Evolutionary conservation across 345 rosid species (phyloP), one percentile per base, ranked within the genome.

Genomic region (thale cress (Arabidopsis thaliana)): DNA sequence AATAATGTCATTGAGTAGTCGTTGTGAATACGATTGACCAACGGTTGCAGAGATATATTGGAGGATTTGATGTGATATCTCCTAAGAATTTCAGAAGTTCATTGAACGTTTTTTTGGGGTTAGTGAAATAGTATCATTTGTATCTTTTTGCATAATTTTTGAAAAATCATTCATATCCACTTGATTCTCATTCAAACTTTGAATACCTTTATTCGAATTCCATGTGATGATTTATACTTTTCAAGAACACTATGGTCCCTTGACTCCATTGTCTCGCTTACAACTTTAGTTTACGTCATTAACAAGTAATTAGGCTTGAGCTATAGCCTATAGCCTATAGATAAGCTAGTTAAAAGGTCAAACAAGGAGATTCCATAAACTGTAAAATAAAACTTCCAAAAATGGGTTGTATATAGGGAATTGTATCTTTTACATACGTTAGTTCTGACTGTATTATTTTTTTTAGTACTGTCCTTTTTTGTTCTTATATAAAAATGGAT

Each of bases 191-290:
- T 77, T 71, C 76, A 57, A 77, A 77, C 59, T 77, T 77, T 77
- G 71, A 71, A 77, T 44, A 38, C 11, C 72, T 77, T 71, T 77
- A 46, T 64, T 33, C 23, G 48, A 41, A 8, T 13, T 71, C 67
- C 80, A 77, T 77, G 80, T 77, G 76, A 57, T 65, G 76, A 77
- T 64, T 57, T 64, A 63, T 30, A 71, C 76, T 77, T 77, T 71
- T 65, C 80, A 24, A 23, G 32, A 65, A 65, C 72, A 64, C 13
- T 12, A 48, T 40, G 80, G 80, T 65, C 80, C 80, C 56, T 40
- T 64, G 67, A 71, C 67, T 77, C 37, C 57, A 44, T 71, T 77
- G 67, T 71, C 72, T 57, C 45, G 55, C 49, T 71, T 77, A 55
- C 58, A 50, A 37, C 75, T 62, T 69, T 62, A 55, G 59, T 16